These are phyloP conservation scores for Yamadazyma sp. DNA, from an alignment of 805 yeast genomes.

Conservation along the genomic window DNA sequence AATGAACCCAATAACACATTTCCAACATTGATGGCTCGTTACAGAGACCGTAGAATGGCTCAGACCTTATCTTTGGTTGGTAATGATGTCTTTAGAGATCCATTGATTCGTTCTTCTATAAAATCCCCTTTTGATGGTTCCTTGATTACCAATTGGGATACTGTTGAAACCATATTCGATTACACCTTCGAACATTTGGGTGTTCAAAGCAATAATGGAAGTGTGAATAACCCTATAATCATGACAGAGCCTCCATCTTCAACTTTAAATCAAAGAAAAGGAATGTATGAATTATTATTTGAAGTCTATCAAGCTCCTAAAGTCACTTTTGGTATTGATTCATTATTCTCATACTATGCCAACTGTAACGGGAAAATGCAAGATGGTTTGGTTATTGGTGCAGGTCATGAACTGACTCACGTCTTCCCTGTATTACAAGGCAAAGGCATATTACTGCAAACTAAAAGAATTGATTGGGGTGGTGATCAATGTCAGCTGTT, in stretches of 20 bases:
- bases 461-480: constrained; percentile 90
- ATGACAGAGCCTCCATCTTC: constrained; percentile 76
- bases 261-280: constrained; percentile 65
- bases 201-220: constrained; percentile 44
- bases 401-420: constrained; percentile 81
- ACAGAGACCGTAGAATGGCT: constrained; percentile 71
- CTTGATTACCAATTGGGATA: constrained; percentile 89
- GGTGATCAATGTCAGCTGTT: constrained; percentile 71
- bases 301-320: constrained; percentile 78
- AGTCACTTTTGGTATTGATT: constrained; percentile 78
- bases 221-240: constrained; percentile 74
- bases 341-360: constrained; percentile 71
- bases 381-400: constrained; percentile 71
- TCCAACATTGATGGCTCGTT: constrained; percentile 67
- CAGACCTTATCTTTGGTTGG: constrained; percentile 73
- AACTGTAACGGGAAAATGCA: constrained; percentile 41
- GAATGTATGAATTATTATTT: constrained; percentile 78
- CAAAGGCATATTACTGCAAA: constrained; percentile 57
- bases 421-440: constrained; percentile 80
- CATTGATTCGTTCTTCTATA: constrained; percentile 62
- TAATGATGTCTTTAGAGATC: constrained; percentile 72
- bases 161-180: constrained; percentile 76
- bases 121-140: constrained; percentile 86
- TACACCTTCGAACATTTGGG: constrained; percentile 79
- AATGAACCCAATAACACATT: constrained; percentile 57